Conservation (phyloP, 441 rosid species). For the Viola pubescens region DNA sequence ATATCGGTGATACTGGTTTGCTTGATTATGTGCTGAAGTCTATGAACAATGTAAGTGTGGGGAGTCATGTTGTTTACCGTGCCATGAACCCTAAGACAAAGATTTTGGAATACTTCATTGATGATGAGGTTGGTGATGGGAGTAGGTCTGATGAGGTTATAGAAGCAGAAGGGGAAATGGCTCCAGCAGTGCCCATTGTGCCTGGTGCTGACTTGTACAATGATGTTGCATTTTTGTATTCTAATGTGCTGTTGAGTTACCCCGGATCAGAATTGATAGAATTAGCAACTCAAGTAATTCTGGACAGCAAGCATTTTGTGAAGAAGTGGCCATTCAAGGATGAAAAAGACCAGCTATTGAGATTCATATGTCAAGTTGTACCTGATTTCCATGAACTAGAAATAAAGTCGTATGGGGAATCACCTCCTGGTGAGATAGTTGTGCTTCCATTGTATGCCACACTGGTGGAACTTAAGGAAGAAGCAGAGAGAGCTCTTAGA, state of each 20-base stretch:
- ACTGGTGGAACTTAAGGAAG: conserved; percentile 53
- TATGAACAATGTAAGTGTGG: conserved; percentile 69
- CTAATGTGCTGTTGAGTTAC: conserved; percentile 42
- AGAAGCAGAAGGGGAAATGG: conserved; percentile 21
- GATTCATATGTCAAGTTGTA: conserved; percentile 48
- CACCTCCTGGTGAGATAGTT: conserved; percentile 52
- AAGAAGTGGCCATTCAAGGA: conserved; percentile 65
- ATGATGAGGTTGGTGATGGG: conserved; percentile 34
- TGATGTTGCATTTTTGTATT: conserved; percentile 48
- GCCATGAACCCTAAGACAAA: conserved; percentile 52
- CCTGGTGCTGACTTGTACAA: conserved; percentile 44
- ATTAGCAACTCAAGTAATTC: conserved; percentile 43
- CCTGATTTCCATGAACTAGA: conserved; percentile 24
- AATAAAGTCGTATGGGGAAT: conserved; percentile 19
- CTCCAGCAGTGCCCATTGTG: conserved; percentile 16
- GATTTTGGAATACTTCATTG: conserved; percentile 66
- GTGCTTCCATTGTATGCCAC: conserved; percentile 57
- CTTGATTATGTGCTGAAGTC: conserved; percentile 79
- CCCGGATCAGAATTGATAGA: conserved; percentile 43
- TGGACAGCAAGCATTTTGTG: conserved; percentile 67
- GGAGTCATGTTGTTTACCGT: conserved; percentile 43
- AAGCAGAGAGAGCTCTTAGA: conserved; percentile 45
- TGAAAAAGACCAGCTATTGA: conserved; percentile 36
- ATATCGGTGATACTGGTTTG: conserved; percentile 88
- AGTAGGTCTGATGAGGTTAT: background rate